These are phyloP conservation scores for Candida khao-thaluensis DNA, from an alignment of 805 yeast genomes.

Conservation along the genomic window DNA sequence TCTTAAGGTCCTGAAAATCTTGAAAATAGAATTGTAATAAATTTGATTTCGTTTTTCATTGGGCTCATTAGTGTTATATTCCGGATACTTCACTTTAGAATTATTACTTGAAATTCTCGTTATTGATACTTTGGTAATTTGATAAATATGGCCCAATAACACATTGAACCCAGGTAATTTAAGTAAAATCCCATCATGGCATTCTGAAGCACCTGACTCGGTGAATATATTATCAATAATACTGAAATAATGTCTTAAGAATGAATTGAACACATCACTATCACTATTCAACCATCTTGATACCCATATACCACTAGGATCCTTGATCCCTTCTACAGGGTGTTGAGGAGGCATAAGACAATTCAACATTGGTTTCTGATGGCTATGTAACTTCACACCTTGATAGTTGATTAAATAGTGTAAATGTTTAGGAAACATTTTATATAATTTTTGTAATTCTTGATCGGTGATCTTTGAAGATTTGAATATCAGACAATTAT, in stretches of 20 bases:
- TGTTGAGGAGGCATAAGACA: conserved; percentile 40
- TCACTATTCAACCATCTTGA: conserved; percentile 58
- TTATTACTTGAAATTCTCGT: conserved; percentile 21
- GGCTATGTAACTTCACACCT: conserved; percentile 24
- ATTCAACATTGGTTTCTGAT: conserved; percentile 29
- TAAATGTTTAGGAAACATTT: conserved; percentile 29
- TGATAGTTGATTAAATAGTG: conserved; percentile 30
- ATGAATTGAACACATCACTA: conserved; percentile 58
- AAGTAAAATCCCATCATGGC: conserved; percentile 13
- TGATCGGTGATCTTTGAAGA: neutral
- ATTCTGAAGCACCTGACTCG: neutral
- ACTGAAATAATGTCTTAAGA: conserved; percentile 55
- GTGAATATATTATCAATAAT: conserved; percentile 18
- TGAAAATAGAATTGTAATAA: conserved; percentile 39
- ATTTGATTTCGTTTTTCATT: conserved; percentile 29
- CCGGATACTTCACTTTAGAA: conserved; percentile 12
- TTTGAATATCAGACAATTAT: conserved; percentile 9
- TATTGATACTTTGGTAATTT: conserved; percentile 36
- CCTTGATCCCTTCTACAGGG: conserved; percentile 49
- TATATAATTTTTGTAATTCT: neutral
- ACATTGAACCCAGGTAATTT: conserved; percentile 47
- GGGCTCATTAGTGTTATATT: conserved; percentile 3
- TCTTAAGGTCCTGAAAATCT: conserved; percentile 38
- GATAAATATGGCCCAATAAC: conserved; percentile 47
- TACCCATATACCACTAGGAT: conserved; percentile 64